Base-by-base conservation (phyloP, 805 yeast species). In the Yamadazyma akitaensis region DNA sequence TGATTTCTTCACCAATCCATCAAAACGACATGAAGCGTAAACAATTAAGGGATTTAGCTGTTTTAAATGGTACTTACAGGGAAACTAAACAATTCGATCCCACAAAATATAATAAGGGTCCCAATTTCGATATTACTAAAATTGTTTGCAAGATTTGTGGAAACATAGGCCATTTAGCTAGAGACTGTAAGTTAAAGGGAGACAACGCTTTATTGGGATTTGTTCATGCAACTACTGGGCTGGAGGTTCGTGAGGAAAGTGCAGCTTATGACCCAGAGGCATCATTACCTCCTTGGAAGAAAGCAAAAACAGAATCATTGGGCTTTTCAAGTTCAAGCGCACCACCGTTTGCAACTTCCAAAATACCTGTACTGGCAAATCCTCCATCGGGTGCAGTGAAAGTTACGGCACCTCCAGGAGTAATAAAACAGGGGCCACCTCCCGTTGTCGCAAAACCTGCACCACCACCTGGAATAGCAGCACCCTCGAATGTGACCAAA, bases 1-100 rank as follows among this genome's bases (percentile, higher is more conserved):
- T 97, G 0, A 86, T 91, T 1, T 76, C 82, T 16, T 82, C 96
- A 0, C 99, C 99, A 1, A 92, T 86, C 52, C 97, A 96, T 1
- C 95, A 88, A 61, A 94, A 92, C 64, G 96, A 89, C 52, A 75
- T 88, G 62, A 94, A 94, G 59, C 75, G 97, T 49, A 88, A 85
- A 37, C 99, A 94, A 64, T 74, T 94, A 49, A 77, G 96, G 53
- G 96, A 92, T 59, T 75, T 94, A 56, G 99, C 99, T 0, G 85
- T 88, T 19, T 73, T 94, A 46, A 95, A 94, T 67, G 99, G 99
- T 65, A 94, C 99, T 0, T 72, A 90, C 40, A 77, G 98, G 45
- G 96, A 88, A 57, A 72, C 76, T 1, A 92, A 85, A 53, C 75
- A 96, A 81, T 47, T 62, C 44, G 65, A 64, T 42, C 74, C 75